phyloP scores from a whole-genome alignment of 805 yeast genomes.

The Ascoidea rubescens region DNA sequence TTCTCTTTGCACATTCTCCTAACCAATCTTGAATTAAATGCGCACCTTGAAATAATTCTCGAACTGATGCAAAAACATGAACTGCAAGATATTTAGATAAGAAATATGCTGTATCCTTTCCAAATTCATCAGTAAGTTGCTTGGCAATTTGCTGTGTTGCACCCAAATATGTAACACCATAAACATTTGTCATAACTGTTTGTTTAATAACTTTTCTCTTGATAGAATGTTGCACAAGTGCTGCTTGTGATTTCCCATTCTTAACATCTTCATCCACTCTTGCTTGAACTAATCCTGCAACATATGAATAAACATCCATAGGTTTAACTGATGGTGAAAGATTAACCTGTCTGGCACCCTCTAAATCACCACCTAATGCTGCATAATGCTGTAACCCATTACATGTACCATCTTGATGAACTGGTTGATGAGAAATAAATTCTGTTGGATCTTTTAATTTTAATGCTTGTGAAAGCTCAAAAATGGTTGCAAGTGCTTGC shows the following conservation, averaged over 20 bases:
- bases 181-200: conserved; percentile 96
- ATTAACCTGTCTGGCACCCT: conserved; percentile 74
- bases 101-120: conserved; percentile 29
- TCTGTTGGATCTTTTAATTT: conserved; percentile 50
- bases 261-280: conserved; percentile 40
- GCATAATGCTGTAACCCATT: conserved; percentile 82
- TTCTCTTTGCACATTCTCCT: conserved; percentile 70
- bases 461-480: conserved; percentile 50
- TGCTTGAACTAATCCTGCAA: conserved; percentile 47
- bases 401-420: conserved; percentile 82
- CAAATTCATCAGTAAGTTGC: conserved; percentile 51
- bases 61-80: conserved; percentile 70
- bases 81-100: conserved; percentile 54
- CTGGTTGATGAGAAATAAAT: conserved; percentile 58
- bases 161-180: conserved; percentile 91
- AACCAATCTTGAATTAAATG: conserved; percentile 95
- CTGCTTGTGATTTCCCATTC: conserved; percentile 39
- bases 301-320: conserved; percentile 63
- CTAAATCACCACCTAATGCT: conserved; percentile 73
- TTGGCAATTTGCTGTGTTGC: conserved; percentile 81
- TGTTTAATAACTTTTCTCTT: conserved; percentile 87
- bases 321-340: conserved; percentile 59
- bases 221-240: conserved; percentile 39
- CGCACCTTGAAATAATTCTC: conserved; percentile 82
- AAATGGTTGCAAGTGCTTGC: conserved; percentile 64